Conservation (phyloP, 495 filamentous ascomycete species). For the Xylaria castorea region DNA sequence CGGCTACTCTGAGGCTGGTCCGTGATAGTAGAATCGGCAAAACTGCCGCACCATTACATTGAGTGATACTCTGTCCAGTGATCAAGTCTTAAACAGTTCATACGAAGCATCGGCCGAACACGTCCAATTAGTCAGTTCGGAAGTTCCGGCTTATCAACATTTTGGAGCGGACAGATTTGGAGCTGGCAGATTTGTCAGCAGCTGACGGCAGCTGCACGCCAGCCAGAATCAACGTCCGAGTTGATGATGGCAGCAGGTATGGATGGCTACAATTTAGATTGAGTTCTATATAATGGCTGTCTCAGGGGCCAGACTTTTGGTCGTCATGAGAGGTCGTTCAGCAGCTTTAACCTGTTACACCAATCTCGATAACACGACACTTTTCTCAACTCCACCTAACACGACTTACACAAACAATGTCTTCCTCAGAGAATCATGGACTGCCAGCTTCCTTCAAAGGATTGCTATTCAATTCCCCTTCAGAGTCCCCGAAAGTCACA, state of each 20-base stretch:
- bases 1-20: too few species aligned
- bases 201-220: background rate
- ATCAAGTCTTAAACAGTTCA: too few species aligned
- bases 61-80: too few species aligned
- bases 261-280: background rate
- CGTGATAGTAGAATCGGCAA: too few species aligned
- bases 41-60: too few species aligned
- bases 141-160: background rate
- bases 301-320: background rate
- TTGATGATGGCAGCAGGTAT: background rate
- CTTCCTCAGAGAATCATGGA: constrained; percentile 4
- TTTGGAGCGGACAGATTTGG: background rate
- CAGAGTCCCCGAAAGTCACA: background rate
- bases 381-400: background rate
- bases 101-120: too few species aligned
- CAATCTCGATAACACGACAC: background rate
- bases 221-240: background rate
- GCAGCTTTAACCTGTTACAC: background rate
- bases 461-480: background rate
- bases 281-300: background rate
- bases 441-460: background rate
- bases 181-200: background rate
- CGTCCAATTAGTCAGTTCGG: too few species aligned
- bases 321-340: background rate
- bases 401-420: background rate